phyloP scores from a whole-genome alignment of 140 eudicot genomes.

The Flaveria floridana region DNA sequence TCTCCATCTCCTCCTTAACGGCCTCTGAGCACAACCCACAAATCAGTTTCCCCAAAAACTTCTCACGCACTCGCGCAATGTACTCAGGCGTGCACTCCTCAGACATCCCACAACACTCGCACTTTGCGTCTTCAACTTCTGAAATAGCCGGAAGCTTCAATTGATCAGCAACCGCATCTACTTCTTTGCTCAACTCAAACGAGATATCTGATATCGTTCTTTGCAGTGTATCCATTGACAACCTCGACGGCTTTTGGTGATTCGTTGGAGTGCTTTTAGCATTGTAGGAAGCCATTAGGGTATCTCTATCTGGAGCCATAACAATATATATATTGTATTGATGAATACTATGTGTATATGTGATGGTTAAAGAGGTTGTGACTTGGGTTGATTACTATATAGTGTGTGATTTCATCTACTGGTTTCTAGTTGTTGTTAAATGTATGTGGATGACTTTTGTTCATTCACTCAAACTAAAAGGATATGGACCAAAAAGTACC shows the following conservation, averaged over 20 bases:
- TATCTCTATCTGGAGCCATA: constrained; percentile 75
- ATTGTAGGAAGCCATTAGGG: constrained; percentile 36
- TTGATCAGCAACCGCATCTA: constrained; percentile 27
- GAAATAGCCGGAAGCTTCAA: constrained; percentile 57
- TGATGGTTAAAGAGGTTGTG: constrained; percentile 17
- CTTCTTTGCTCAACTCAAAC: constrained; percentile 62
- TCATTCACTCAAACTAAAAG: constrained; percentile 34
- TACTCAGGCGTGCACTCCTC: constrained; percentile 95
- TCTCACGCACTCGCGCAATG: constrained; percentile 54
- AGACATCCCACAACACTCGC: constrained; percentile 94
- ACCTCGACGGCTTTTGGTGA: constrained; percentile 56
- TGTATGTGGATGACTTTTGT: constrained; percentile 38
- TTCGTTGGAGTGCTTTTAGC: constrained; percentile 29
- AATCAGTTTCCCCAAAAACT: constrained; percentile 64
- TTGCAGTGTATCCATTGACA: constrained; percentile 67
- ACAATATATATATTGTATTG: constrained; percentile 9
- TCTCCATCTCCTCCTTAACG: constrained; percentile 86
- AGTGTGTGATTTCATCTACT: constrained; percentile 35
- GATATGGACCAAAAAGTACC: constrained; percentile 48
- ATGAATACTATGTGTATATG: constrained; percentile 3
- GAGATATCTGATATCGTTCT: constrained; percentile 88
- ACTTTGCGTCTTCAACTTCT: constrained; percentile 89
- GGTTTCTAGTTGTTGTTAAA: constrained; percentile 21
- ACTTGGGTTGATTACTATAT: constrained; percentile 34
- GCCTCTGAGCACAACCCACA: constrained; percentile 95